Evolutionary conservation across 108 stramenopile species (phyloP).

Genomic region (Nitzschia inconspicua): DNA sequence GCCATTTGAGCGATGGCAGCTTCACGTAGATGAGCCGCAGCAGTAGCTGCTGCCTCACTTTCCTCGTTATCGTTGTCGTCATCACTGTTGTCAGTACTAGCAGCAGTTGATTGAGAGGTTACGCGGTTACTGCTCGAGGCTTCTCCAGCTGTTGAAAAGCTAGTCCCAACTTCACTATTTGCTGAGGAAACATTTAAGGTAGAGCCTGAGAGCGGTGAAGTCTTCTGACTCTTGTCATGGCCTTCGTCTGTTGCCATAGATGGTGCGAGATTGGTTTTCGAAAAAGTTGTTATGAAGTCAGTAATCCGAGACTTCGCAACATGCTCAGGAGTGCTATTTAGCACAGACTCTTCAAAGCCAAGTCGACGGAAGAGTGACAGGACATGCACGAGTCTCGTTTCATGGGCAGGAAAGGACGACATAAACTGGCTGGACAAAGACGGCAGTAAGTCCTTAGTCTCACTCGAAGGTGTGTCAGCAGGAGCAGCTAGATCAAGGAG

Average conservation of each 20-base stretch:
- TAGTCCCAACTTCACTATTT: neutral
- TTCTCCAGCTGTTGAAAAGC: neutral
- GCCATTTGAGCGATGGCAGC: constrained; percentile 88
- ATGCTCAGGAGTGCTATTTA: neutral
- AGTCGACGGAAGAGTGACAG: constrained; percentile 3
- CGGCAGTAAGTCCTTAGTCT: neutral
- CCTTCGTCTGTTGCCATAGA: too few relatives aligned
- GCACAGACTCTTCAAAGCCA: neutral
- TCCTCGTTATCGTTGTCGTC: constrained; percentile 53
- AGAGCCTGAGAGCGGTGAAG: too few relatives aligned
- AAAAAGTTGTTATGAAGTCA: constrained; percentile 8
- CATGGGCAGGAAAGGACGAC: constrained; percentile 24
- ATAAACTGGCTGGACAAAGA: neutral
- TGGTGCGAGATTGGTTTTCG: too few relatives aligned
- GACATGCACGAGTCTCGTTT: constrained; percentile 22
- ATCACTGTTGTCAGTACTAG: constrained; percentile 29
- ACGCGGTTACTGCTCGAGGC: constrained; percentile 13
- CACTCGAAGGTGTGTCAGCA: neutral
- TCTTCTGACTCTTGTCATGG: too few relatives aligned
- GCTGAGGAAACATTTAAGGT: too few relatives aligned
- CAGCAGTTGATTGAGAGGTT: constrained; percentile 25
- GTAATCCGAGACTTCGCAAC: constrained; percentile 1
- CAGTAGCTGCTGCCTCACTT: constrained; percentile 50
- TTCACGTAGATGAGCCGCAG: constrained; percentile 65
- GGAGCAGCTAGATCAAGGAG: constrained; percentile 29